Conservation (phyloP, 345 rosid species). For the Ceriops decandra region DNA sequence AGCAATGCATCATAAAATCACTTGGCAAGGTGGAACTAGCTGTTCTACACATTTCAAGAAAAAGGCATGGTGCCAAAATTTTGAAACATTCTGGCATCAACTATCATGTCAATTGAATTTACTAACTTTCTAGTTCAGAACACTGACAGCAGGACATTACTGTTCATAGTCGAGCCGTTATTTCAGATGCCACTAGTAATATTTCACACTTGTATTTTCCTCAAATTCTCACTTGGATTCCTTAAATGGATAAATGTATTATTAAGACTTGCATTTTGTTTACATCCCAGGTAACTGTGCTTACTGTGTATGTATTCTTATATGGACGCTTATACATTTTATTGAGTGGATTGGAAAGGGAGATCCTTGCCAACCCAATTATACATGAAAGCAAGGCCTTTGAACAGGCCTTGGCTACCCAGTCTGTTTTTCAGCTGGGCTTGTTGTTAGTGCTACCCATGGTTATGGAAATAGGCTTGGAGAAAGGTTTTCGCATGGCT, state of each 20-base stretch:
- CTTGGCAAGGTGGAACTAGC: too few relatives aligned
- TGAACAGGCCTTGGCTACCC: slow-evolving; percentile 84
- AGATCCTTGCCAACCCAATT: slow-evolving; percentile 48
- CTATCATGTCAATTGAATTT: too few relatives aligned
- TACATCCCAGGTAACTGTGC: slow-evolving; percentile 67
- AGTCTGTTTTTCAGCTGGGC: slow-evolving; percentile 81
- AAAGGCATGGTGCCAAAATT: too few relatives aligned
- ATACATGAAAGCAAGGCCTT: slow-evolving; percentile 69
- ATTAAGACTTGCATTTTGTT: slow-evolving; percentile 12
- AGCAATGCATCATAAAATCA: too few relatives aligned
- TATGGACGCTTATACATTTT: slow-evolving; percentile 91
- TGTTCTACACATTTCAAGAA: too few relatives aligned
- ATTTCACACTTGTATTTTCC: too few relatives aligned
- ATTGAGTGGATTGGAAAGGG: slow-evolving; percentile 81
- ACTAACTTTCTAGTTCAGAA: too few relatives aligned
- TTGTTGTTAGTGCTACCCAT: slow-evolving; percentile 79
- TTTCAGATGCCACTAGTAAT: too few relatives aligned
- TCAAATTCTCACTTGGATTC: not conserved
- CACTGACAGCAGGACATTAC: too few relatives aligned
- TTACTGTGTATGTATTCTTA: slow-evolving; percentile 76
- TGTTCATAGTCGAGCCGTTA: too few relatives aligned
- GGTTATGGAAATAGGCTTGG: slow-evolving; percentile 95
- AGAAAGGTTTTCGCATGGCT: slow-evolving; percentile 89
- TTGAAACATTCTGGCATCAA: too few relatives aligned
- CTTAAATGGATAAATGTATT: not conserved